These are phyloP conservation scores for Mucor racemosus DNA, from an alignment of 371 early-diverging fungal species.

Conservation along the genomic window DNA sequence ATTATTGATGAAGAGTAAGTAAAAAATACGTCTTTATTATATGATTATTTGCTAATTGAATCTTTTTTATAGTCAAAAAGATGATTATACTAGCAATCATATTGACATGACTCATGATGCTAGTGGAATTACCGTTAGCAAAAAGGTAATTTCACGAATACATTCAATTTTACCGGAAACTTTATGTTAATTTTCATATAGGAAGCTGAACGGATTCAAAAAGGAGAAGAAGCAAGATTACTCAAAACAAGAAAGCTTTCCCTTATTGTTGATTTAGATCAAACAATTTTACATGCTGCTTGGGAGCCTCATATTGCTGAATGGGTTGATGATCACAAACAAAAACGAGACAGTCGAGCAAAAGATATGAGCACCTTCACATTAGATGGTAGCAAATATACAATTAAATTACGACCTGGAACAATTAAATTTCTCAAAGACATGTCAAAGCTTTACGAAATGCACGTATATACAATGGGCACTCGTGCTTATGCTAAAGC, in stretches of 20 bases:
- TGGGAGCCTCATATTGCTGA: slow-evolving; percentile 81
- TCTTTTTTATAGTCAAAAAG: neutral
- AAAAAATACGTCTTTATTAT: neutral
- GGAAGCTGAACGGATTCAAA: slow-evolving; percentile 83
- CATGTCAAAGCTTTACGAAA: slow-evolving; percentile 79
- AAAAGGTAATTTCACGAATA: slow-evolving; percentile 36
- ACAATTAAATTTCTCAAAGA: slow-evolving; percentile 79
- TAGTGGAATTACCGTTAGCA: slow-evolving; percentile 72
- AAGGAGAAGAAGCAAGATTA: slow-evolving; percentile 70
- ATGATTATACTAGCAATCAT: slow-evolving; percentile 27
- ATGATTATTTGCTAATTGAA: neutral
- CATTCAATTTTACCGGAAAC: too few relatives aligned
- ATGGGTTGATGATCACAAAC: slow-evolving; percentile 80
- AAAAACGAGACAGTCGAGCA: slow-evolving; percentile 54
- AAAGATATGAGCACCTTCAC: slow-evolving; percentile 77
- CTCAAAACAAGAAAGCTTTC: slow-evolving; percentile 76
- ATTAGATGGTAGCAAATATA: slow-evolving; percentile 74
- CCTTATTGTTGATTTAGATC: slow-evolving; percentile 97
- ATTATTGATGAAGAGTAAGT: slow-evolving; percentile 54
- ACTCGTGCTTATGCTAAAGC: slow-evolving; percentile 94
- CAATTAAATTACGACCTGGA: slow-evolving; percentile 85
- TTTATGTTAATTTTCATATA: slow-evolving; percentile 21
- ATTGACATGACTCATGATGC: slow-evolving; percentile 83
- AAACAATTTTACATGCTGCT: slow-evolving; percentile 97
- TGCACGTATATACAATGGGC: slow-evolving; percentile 99